A percentile compares a stretch with the other conserved stretches of the same genome.
Conservation (phyloP, 1,139 yeast species). For the Suhomyces anneliseae region DNA sequence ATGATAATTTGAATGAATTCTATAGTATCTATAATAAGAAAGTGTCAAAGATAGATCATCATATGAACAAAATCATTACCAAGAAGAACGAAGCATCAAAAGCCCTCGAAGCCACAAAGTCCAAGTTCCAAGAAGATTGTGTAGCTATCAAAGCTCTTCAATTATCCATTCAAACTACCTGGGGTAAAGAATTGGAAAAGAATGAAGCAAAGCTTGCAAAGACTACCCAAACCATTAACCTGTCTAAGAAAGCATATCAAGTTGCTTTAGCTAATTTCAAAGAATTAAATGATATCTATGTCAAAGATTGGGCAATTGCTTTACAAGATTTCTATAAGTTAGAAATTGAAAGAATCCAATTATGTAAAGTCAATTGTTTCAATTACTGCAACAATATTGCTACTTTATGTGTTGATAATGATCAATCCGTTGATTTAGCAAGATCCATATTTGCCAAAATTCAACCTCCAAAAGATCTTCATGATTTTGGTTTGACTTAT, state of each 20-base stretch:
- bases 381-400: conserved; percentile 78
- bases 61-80: conserved; percentile 36
- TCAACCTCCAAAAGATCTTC: conserved; percentile 61
- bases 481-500: conserved; percentile 50
- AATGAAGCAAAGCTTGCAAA: conserved; percentile 62
- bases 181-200: conserved; percentile 76
- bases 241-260: conserved; percentile 59
- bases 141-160: conserved; percentile 56
- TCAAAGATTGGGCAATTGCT: conserved; percentile 74
- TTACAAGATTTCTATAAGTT: conserved; percentile 70
- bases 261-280: conserved; percentile 58
- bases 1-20: conserved; percentile 36
- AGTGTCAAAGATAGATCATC: conserved; percentile 34
- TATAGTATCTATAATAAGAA: conserved; percentile 31
- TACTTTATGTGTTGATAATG: conserved; percentile 75
- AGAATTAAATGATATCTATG: conserved; percentile 71
- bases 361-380: conserved; percentile 77
- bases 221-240: conserved; percentile 48
- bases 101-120: conserved; percentile 46
- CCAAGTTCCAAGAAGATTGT: conserved; percentile 59
- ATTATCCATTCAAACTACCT: conserved; percentile 68
- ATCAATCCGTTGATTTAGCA: conserved; percentile 70
- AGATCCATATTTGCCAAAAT: conserved; percentile 69
- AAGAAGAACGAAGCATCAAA: conserved; percentile 28
- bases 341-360: conserved; percentile 77